Percentiles rank a stretch among this genome's conserved stretches.
phyloP scores from a whole-genome alignment of 306 rosid genomes.

The Lathyrus tuberosus region DNA sequence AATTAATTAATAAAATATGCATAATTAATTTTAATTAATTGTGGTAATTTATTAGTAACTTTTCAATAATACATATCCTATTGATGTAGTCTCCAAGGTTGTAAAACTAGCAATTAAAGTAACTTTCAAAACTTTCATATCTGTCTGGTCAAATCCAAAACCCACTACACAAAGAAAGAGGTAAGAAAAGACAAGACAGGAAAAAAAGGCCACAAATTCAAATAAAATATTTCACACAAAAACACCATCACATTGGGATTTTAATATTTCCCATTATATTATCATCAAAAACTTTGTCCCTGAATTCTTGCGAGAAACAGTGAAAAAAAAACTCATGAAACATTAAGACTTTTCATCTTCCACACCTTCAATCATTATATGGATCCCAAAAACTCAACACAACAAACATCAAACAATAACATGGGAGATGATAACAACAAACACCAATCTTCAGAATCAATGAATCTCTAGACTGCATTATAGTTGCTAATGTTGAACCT shows the following conservation, averaged over 20 bases:
- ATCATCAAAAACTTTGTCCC: conserved; percentile 41
- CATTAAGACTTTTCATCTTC: conserved; percentile 70
- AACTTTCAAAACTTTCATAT: conserved; percentile 44
- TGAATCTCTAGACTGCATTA: conserved; percentile 85
- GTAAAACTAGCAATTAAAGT: conserved; percentile 65
- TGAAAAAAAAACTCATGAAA: conserved; percentile 66
- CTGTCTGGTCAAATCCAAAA: conserved; percentile 50
- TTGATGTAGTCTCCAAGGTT: conserved; percentile 21
- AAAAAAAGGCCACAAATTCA: not conserved
- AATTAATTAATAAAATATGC: no score
- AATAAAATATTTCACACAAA: not conserved
- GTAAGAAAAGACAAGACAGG: conserved; percentile 42
- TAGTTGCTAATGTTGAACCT: no score
- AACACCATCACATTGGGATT: conserved; percentile 51
- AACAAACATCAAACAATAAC: conserved; percentile 50
- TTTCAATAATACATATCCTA: not conserved
- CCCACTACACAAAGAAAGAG: conserved; percentile 47
- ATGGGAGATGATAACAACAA: conserved; percentile 67
- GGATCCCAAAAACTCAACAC: conserved; percentile 97
- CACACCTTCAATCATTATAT: conserved; percentile 79
- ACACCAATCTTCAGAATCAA: conserved; percentile 55
- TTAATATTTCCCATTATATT: conserved; percentile 38
- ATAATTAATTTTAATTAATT: no score
- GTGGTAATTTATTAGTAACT: no score
- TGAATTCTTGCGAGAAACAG: conserved; percentile 76